phyloP scores from a whole-genome alignment of 805 yeast genomes.

The Candida morakotiae region DNA sequence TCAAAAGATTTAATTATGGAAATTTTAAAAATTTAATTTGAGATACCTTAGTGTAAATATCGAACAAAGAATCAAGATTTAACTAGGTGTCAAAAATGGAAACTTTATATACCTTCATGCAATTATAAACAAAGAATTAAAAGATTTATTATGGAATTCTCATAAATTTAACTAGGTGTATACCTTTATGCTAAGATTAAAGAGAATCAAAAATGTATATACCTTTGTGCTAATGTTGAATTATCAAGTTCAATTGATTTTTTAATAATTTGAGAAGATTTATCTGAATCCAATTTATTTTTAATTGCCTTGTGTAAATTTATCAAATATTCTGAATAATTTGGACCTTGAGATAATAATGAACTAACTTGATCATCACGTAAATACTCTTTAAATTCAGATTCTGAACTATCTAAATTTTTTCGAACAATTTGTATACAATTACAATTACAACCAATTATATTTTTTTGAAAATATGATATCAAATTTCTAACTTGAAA shows the following conservation, averaged over 20 bases:
- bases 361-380: conserved; percentile 67
- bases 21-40: conserved; percentile 8
- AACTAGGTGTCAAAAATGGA: no score
- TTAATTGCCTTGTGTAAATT: conserved; percentile 63
- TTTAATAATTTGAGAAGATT: conserved; percentile 24
- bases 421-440: conserved; percentile 62
- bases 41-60: no score
- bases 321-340: conserved; percentile 64
- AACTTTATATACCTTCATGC: no score
- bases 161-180: no score
- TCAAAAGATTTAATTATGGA: conserved; percentile 11
- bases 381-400: conserved; percentile 50
- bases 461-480: conserved; percentile 40
- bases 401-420: conserved; percentile 57
- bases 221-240: conserved; percentile 37
- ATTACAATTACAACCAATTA: conserved; percentile 30
- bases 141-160: no score
- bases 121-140: no score
- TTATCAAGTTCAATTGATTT: conserved; percentile 24
- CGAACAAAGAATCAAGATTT: no score
- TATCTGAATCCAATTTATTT: conserved; percentile 47
- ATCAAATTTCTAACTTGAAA: conserved; percentile 63
- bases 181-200: conserved; percentile 1
- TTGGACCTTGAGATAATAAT: conserved; percentile 39
- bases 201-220: conserved; percentile 27